Base-by-base conservation (phyloP, 108 stramenopile species). In the Pseudonitzschia pungens region DNA sequence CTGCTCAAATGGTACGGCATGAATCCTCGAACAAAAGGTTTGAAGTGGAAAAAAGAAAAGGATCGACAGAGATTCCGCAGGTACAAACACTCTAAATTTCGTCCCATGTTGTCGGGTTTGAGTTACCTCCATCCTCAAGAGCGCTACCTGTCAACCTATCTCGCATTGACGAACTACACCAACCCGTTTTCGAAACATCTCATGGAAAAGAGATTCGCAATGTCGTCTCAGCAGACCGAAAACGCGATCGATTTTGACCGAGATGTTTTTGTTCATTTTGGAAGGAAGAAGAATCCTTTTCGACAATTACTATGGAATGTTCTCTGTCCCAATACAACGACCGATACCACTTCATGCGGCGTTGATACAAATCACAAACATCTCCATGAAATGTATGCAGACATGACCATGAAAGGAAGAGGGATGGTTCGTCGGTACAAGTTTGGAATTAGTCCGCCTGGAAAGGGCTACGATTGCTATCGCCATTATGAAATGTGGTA, bases 361-460 rank as follows among this genome's bases (percentile, higher is more conserved):
- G 40, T 12, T 3, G 41, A 65, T 15, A 65, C 64, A 41, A 43
- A 65, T 42, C 33, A 20, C 21, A 18, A 18, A 27, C 18, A 22
- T n/a, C 41, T 50, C 6, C 62, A 50, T 22, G 22, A 52, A 42
- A 28, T 78, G 9, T 56, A 33, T 42, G 0, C 26, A 4, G 55
- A 41, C 31, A 26, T 68, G 48, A 74, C 24, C 1, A 68, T 51
- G 10, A 10, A 31, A 48, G 14, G 45, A 11, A 12, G 10, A 10
- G 18, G 45, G 1, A 2, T 48, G 7, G 45, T 4, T 18, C 45
- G 18, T 2, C 16, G 7, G 6, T 77, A 72, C 48, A 41, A 62
- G 16, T 78, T 78, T 70, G 77, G 77, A 21, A 29, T 78, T 18
- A 57, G 54, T 43, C 77, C 77, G 28, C 72, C 73, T 0, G 77